Percentiles rank a stretch among this genome's conserved stretches.
Evolutionary conservation across 2,329 filamentous ascomycete species (phyloP).

Genomic region (Akanthomyces uredinophilus): DNA sequence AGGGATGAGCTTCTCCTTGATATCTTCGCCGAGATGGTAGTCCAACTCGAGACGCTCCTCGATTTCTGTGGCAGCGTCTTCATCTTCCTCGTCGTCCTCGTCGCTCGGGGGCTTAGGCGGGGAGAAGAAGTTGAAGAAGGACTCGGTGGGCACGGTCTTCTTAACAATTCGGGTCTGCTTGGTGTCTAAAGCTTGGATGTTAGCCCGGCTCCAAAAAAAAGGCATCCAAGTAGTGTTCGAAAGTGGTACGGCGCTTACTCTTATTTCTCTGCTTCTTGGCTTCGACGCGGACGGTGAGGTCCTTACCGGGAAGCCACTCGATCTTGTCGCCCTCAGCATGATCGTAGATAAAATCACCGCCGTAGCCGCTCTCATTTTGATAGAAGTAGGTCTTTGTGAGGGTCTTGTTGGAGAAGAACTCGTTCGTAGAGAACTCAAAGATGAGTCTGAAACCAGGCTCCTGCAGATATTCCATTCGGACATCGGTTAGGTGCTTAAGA

Average conservation of each 20-base stretch:
- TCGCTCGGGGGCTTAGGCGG: constrained; percentile 81
- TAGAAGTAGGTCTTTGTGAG: constrained; percentile 99
- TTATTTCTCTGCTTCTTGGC: constrained; percentile 99
- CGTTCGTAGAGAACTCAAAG: constrained; percentile 93
- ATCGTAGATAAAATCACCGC: constrained; percentile 99
- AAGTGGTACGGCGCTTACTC: constrained; percentile 55
- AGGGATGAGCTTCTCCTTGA: constrained; percentile 99
- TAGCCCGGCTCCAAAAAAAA: not conserved
- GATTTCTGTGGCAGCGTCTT: constrained; percentile 79
- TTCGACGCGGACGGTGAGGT: constrained; percentile 90
- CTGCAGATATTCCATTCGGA: constrained; percentile 99
- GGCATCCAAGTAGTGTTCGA: not conserved
- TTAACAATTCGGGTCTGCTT: constrained; percentile 99
- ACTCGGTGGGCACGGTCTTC: constrained; percentile 97
- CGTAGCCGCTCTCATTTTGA: constrained; percentile 97
- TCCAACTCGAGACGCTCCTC: constrained; percentile 97
- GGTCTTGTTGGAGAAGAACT: constrained; percentile 95
- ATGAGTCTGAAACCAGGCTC: constrained; percentile 97
- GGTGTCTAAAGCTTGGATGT: constrained; percentile 61
- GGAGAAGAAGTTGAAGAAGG: constrained; percentile 99
- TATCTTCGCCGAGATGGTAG: constrained; percentile 97
- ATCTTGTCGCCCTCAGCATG: constrained; percentile 98
- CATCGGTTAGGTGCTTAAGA: constrained; percentile 82
- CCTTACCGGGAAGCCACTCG: constrained; percentile 89
- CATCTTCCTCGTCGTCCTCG: constrained; percentile 61